These are phyloP conservation scores for Cicer yamashitae DNA, from an alignment of 306 rosid species.

Conservation along the genomic window DNA sequence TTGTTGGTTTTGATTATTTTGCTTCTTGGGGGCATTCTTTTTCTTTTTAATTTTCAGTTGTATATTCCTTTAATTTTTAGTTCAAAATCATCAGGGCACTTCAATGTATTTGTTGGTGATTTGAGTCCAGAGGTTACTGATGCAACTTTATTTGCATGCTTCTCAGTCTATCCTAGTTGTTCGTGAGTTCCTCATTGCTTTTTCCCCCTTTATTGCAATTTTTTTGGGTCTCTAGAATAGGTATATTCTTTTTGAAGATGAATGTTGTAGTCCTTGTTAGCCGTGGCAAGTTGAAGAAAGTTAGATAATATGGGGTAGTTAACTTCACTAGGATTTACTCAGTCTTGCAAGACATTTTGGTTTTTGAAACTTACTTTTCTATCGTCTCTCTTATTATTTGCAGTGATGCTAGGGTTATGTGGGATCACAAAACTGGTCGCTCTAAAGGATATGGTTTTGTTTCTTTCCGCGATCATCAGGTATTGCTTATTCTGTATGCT, in stretches of 20 bases:
- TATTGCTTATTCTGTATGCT: conserved; percentile 48
- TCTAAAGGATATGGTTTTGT: conserved; percentile 76
- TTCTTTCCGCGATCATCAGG: conserved; percentile 72
- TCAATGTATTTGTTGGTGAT: conserved; percentile 73
- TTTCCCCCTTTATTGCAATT: conserved; percentile 37
- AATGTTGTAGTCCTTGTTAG: conserved; percentile 39
- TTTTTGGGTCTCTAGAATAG: conserved; percentile 45
- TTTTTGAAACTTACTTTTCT: conserved; percentile 44
- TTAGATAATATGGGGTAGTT: conserved; percentile 45
- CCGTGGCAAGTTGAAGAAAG: conserved; percentile 42
- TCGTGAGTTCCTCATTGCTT: conserved; percentile 76
- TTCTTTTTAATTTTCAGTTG: conserved; percentile 44
- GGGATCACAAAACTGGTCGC: conserved; percentile 77
- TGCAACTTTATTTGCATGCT: conserved; percentile 76
- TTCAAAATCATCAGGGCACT: conserved; percentile 71
- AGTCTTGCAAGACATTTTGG: conserved; percentile 42
- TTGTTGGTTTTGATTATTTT: conserved; percentile 40
- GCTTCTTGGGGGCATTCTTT: conserved; percentile 49
- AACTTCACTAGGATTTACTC: conserved; percentile 34
- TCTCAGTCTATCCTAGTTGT: conserved; percentile 78
- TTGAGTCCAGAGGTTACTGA: conserved; percentile 81
- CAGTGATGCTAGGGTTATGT: conserved; percentile 76
- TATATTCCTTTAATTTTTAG: conserved; percentile 54
- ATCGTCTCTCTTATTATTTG: conserved; percentile 39
- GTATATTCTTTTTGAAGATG: conserved; percentile 44